Evolutionary conservation across 1,284 basidiomycete species (phyloP).

Genomic region (Acaromyces ingoldii): DNA sequence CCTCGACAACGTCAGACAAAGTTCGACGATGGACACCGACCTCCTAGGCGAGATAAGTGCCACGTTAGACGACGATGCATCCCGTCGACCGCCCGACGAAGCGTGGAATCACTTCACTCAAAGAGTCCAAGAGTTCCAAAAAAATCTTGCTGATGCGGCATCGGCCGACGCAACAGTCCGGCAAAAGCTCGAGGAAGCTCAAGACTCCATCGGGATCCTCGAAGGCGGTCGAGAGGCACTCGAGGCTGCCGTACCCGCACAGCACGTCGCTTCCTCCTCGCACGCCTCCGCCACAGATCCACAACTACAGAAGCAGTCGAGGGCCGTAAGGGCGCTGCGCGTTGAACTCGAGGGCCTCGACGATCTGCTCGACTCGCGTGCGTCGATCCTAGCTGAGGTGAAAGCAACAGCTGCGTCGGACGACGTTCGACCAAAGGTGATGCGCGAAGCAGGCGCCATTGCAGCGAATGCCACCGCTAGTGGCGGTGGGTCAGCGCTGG

Average conservation of each 20-base stretch:
- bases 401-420: constrained; percentile 65
- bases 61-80: background rate
- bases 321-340: constrained; percentile 63
- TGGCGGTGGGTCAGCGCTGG: constrained; percentile 53
- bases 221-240: constrained; percentile 10
- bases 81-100: background rate
- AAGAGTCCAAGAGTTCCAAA: constrained; percentile 26
- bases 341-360: constrained; percentile 75
- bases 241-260: background rate
- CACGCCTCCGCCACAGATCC: too few relatives aligned
- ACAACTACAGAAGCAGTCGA: constrained; percentile 14
- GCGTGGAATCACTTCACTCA: background rate
- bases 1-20: constrained; percentile 65
- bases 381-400: constrained; percentile 65
- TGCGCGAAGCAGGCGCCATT: constrained; percentile 59
- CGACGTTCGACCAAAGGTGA: constrained; percentile 68
- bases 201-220: constrained; percentile 18
- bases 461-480: constrained; percentile 56
- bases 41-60: constrained; percentile 59
- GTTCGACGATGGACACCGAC: constrained; percentile 48
- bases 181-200: constrained; percentile 51
- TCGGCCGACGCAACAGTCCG: constrained; percentile 53
- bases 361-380: constrained; percentile 57
- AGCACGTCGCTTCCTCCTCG: background rate
- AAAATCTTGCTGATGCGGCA: constrained; percentile 29